These are phyloP conservation scores for Austroboletus rostrupii DNA, from an alignment of 1,284 basidiomycete species.

Conservation along the genomic window DNA sequence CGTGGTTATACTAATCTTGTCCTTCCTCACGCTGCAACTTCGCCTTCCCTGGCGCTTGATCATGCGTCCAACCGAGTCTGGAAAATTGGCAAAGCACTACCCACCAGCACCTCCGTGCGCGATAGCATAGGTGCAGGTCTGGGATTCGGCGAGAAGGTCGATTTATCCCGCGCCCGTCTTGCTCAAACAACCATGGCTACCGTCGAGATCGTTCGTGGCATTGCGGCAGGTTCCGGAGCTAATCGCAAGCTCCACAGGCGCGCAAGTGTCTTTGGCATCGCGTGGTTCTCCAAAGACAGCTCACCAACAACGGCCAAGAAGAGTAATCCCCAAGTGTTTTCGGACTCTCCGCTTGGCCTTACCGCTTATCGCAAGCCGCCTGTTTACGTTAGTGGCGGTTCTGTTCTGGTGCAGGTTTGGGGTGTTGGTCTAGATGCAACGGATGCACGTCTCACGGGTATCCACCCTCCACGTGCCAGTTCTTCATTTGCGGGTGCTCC, in stretches of 20 bases:
- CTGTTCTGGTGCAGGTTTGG: constrained; percentile 81
- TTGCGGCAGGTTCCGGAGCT: constrained; percentile 33
- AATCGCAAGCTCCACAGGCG: constrained; percentile 19
- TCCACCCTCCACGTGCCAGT: constrained; percentile 19
- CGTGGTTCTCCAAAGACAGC: constrained; percentile 31
- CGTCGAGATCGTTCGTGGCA: constrained; percentile 70
- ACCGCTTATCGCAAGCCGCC: constrained; percentile 73
- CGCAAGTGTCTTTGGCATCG: constrained; percentile 23
- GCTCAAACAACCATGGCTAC: constrained; percentile 85
- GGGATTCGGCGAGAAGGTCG: constrained; percentile 49
- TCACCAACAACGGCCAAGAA: constrained; percentile 4
- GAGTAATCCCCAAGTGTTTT: constrained; percentile 6
- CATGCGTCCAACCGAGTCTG: constrained; percentile 21
- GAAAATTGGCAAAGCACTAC: constrained; percentile 20
- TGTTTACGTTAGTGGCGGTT: constrained; percentile 56
- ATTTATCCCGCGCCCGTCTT: constrained; percentile 69
- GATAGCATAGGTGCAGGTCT: constrained; percentile 26
- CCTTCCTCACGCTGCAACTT: constrained; percentile 56
- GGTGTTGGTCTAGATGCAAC: constrained; percentile 75
- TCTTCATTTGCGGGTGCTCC: constrained; percentile 18
- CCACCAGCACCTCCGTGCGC: constrained; percentile 14
- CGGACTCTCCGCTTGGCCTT: constrained; percentile 47
- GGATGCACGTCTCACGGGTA: constrained; percentile 60
- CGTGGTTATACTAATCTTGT: constrained; percentile 68
- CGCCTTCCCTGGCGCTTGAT: constrained; percentile 17